These are phyloP conservation scores for Ensete glaucum DNA, from an alignment of 176 grass and related monocot genomes.

Conservation along the genomic window DNA sequence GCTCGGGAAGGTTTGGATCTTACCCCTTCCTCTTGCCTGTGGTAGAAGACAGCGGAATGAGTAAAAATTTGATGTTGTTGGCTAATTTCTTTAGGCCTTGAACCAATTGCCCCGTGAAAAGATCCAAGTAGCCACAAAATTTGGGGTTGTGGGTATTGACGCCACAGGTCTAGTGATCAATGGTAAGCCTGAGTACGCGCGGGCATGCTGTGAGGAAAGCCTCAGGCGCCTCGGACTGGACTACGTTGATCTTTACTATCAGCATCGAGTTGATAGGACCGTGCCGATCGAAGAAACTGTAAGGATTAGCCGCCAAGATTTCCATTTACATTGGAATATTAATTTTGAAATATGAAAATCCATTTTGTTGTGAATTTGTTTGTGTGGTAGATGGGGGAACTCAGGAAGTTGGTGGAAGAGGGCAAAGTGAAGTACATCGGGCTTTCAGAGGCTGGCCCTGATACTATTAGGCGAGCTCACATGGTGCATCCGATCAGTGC, in stretches of 20 bases:
- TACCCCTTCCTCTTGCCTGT: neutral
- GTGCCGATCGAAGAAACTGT: slow-evolving; percentile 23
- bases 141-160: neutral
- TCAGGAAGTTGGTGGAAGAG: slow-evolving; percentile 79
- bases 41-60: neutral
- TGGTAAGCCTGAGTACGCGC: slow-evolving; percentile 11
- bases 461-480: slow-evolving; percentile 66
- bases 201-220: slow-evolving; percentile 16
- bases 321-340: no score
- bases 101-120: slow-evolving; percentile 65
- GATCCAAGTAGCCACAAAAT: slow-evolving; percentile 80
- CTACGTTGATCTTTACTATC: slow-evolving; percentile 20
- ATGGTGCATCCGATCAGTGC: slow-evolving; percentile 61
- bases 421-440: slow-evolving; percentile 79
- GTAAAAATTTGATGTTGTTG: neutral
- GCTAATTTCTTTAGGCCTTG: slow-evolving; percentile 31
- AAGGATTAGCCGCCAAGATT: neutral
- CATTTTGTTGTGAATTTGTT: neutral
- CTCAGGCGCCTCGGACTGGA: slow-evolving; percentile 5
- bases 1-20: slow-evolving; percentile 44
- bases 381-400: slow-evolving; percentile 45
- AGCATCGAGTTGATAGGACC: slow-evolving; percentile 11
- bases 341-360: no score
- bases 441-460: slow-evolving; percentile 64
- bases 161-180: neutral